These are phyloP conservation scores for Senecio squalidus DNA, from an alignment of 140 eudicot species.

Conservation along the genomic window DNA sequence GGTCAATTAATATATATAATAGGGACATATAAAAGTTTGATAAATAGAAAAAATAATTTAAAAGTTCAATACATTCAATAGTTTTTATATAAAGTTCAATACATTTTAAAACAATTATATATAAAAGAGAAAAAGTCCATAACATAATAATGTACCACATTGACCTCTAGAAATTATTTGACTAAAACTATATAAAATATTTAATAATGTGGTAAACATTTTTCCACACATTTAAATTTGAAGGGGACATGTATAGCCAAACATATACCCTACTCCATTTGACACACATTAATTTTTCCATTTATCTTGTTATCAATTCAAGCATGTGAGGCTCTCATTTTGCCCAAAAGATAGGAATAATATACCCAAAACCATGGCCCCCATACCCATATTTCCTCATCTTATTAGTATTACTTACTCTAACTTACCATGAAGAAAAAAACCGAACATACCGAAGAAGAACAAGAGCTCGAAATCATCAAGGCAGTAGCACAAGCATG, in stretches of 20 bases:
- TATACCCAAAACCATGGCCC: conserved; percentile 36
- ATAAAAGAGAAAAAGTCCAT: no score
- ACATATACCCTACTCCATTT: conserved; percentile 7
- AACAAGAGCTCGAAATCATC: conserved; percentile 58
- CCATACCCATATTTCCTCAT: conserved; percentile 17
- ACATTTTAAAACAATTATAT: no score
- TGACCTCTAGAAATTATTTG: no score
- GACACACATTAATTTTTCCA: conserved; percentile 11
- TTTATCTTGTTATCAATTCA: conserved; percentile 24
- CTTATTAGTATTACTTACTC: not conserved
- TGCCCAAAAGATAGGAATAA: conserved; percentile 27
- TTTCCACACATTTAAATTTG: conserved; percentile 9
- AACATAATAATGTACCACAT: no score
- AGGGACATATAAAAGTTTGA: no score
- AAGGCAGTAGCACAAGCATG: conserved; percentile 96
- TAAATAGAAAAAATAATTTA: no score
- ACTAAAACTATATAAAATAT: no score
- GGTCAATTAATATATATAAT: no score
- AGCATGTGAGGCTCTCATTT: conserved; percentile 53
- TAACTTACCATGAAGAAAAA: conserved; percentile 25
- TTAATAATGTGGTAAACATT: conserved; percentile 5
- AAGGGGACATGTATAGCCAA: not conserved
- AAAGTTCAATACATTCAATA: no score
- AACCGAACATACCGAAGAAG: conserved; percentile 21
- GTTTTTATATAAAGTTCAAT: no score